Conservation (phyloP, 306 rosid genomes). For the Sicyos baderoa region DNA sequence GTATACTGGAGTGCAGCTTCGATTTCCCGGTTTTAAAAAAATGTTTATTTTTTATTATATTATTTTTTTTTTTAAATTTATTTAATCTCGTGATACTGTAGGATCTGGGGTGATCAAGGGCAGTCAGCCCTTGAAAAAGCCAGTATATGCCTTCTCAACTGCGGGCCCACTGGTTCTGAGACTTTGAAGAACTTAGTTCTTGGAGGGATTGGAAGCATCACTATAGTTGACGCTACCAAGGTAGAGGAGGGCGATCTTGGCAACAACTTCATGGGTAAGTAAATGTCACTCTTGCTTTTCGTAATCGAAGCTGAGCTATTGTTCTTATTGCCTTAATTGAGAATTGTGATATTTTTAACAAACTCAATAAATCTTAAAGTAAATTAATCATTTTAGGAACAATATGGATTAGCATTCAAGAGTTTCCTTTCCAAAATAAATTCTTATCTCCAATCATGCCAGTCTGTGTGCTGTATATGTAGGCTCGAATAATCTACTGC, state of each 20-base stretch:
- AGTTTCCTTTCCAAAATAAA: neutral
- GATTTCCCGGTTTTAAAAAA: too few relatives aligned
- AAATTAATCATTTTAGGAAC: neutral
- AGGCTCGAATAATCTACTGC: too few relatives aligned
- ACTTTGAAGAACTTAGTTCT: conserved; percentile 85
- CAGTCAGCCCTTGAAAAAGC: conserved; percentile 39
- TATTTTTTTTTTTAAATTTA: neutral
- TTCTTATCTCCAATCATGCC: too few relatives aligned
- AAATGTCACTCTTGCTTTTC: conserved; percentile 1
- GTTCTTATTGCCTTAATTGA: neutral
- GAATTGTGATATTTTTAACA: neutral
- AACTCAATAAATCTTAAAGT: neutral
- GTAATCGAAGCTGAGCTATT: too few relatives aligned
- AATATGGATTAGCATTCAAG: neutral
- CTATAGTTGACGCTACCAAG: conserved; percentile 87
- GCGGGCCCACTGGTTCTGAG: conserved; percentile 98
- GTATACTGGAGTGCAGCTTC: too few relatives aligned
- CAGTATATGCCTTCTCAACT: conserved; percentile 74
- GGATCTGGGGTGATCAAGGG: conserved; percentile 21
- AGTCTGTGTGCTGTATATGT: too few relatives aligned
- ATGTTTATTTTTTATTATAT: too few relatives aligned
- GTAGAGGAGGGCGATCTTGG: conserved; percentile 91
- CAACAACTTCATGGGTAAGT: conserved; percentile 77
- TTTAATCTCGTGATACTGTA: neutral
- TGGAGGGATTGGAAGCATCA: conserved; percentile 95